Percentiles rank a stretch among this genome's conserved stretches.
Conservation (phyloP, 1,284 basidiomycete genomes). For the Rhodotorula sp. region DNA sequence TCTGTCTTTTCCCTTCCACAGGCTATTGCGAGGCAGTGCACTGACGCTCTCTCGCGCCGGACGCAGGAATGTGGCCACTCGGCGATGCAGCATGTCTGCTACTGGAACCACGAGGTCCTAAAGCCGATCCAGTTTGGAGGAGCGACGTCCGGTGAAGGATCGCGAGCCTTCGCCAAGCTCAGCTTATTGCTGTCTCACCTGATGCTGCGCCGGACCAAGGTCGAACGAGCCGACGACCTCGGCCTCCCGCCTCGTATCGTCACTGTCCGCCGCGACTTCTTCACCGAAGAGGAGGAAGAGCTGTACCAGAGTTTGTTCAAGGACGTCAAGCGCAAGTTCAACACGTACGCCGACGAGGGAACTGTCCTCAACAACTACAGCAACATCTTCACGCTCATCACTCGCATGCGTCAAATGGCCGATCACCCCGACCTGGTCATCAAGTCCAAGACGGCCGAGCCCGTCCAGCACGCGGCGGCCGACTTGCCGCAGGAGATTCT, state of each 20-base stretch:
- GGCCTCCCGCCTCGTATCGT: conserved; percentile 94
- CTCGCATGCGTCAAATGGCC: conserved; percentile 78
- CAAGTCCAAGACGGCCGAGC: conserved; percentile 51
- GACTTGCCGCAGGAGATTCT: conserved; percentile 64
- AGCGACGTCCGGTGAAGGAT: conserved; percentile 64
- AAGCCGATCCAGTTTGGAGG: conserved; percentile 83
- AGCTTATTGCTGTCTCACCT: conserved; percentile 84
- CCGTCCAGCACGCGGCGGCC: conserved; percentile 55
- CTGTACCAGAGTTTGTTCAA: conserved; percentile 89
- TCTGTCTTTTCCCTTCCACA: conserved; percentile 55
- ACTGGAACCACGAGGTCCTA: conserved; percentile 89
- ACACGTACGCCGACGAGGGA: conserved; percentile 84
- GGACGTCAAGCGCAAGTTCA: conserved; percentile 87
- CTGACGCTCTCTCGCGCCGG: neutral
- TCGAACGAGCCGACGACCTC: conserved; percentile 95
- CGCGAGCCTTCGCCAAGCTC: conserved; percentile 82
- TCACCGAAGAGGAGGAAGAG: conserved; percentile 88
- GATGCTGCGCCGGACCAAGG: conserved; percentile 77
- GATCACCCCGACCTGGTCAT: conserved; percentile 82
- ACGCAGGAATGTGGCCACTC: conserved; percentile 34
- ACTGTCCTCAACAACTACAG: conserved; percentile 72
- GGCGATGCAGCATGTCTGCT: conserved; percentile 76
- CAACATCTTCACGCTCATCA: conserved; percentile 73
- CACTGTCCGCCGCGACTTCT: conserved; percentile 83
- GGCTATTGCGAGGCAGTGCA: neutral